Evolutionary conservation across 1,139 yeast genomes (phyloP), one percentile per base, ranked within the genome.

Genomic region (Wickerhamiella pararugosa): DNA sequence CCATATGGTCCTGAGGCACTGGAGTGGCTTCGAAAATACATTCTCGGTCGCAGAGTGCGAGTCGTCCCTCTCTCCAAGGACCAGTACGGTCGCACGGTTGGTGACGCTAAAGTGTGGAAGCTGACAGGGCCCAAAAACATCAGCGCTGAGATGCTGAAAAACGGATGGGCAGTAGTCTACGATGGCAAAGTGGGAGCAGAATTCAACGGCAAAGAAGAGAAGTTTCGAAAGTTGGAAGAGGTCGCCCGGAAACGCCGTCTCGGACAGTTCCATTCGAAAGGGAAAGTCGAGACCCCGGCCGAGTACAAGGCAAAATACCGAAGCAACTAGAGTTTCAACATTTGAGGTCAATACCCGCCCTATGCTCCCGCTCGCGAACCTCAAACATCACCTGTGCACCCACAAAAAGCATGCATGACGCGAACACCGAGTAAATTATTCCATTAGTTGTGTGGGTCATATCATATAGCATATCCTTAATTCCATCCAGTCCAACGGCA

Each of bases 341-440:
- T 55, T 82, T 76, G 34, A 86, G 75, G 57, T 80, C 75, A 29
- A 87, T 71, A 1, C 96, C 97, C 43, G 71, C 68, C 53, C 97
- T 71, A 59, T 74, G 79, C 58, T 90, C 99, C 34, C 75, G 65
- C 57, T 84, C 93, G 52, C 99, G 71, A 48, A 81, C 62, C 60
- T 92, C 98, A 65, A 86, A 87, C 98, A 92, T 92, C 27, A 86
- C 79, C 59, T 90, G 98, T 1, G 76, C 78, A 2, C 80, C 97
- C 25, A 84, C 78, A 60, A 81, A 90, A 37, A 92, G 65, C 44
- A 82, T 74, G 5, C 61, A 59, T 47, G 82, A 76, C 2, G 94
- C 57, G n/a, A 56, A 71, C 11, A 74, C 57, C 2, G 79, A 57
- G 49, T 83, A 77, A 55, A 81, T 62, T 35, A 82, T 56, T 0